Evolutionary conservation across 768 basidiomycete species (phyloP).

Genomic region (Plicaturopsis crispa): DNA sequence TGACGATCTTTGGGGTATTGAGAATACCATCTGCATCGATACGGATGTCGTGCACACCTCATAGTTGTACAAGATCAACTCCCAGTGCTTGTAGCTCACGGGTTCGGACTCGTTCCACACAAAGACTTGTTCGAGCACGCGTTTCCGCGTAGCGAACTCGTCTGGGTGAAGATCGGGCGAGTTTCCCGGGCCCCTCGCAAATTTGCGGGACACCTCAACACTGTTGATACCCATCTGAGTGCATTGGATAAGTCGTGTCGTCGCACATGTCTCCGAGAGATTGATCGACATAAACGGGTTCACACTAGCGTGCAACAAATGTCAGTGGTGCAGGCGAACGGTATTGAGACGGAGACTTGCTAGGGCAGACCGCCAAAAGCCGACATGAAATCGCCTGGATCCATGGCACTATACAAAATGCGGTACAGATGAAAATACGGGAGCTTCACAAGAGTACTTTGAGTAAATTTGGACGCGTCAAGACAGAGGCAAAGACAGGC

Average conservation of each 20-base stretch:
- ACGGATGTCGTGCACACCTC: conserved; percentile 17
- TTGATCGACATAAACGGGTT: conserved; percentile 23
- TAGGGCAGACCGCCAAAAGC: conserved; percentile 8
- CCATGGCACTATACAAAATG: not conserved
- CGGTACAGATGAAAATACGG: not conserved
- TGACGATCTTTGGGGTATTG: conserved; percentile 13
- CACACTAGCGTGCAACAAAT: conserved; percentile 10
- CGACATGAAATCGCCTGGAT: conserved; percentile 6
- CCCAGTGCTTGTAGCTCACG: conserved; percentile 11
- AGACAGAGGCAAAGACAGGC: too few relatives aligned
- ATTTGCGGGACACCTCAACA: conserved; percentile 22
- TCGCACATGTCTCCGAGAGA: conserved; percentile 21
- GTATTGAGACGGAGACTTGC: too few relatives aligned
- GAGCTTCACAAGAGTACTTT: too few relatives aligned
- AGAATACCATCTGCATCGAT: not conserved
- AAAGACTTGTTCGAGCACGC: conserved; percentile 18
- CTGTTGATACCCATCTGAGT: conserved; percentile 16
- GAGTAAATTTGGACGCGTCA: too few relatives aligned
- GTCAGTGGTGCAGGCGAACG: not conserved
- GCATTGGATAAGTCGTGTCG: conserved; percentile 21
- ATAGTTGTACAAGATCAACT: conserved; percentile 22
- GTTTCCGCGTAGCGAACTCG: conserved; percentile 20
- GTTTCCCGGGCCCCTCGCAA: conserved; percentile 11
- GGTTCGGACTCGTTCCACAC: conserved; percentile 7
- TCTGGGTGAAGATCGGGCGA: conserved; percentile 16